Evolutionary conservation across 2,329 filamentous ascomycete species (phyloP).

Genomic region (Cladosporium sp.): DNA sequence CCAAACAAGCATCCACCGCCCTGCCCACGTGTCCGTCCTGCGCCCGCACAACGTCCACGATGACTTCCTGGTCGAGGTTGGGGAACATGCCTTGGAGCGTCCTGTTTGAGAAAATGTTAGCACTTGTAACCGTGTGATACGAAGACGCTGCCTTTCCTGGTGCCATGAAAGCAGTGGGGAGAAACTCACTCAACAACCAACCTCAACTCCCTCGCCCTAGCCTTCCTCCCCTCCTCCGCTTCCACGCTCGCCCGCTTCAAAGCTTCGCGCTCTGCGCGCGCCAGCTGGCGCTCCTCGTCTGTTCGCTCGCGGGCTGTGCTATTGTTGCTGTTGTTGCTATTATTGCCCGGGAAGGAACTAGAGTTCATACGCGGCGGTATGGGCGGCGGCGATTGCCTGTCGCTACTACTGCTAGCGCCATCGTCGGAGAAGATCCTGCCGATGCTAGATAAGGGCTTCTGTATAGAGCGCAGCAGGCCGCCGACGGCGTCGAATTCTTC

Average conservation of each 20-base stretch:
- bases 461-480: conserved; percentile 84
- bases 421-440: conserved; percentile 91
- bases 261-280: conserved; percentile 82
- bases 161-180: neutral
- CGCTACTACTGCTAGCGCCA: neutral
- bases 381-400: conserved; percentile 33
- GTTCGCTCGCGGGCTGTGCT: neutral
- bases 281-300: conserved; percentile 33
- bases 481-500: conserved; percentile 70
- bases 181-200: conserved; percentile 74
- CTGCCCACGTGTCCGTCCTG: conserved; percentile 72
- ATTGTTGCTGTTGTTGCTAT: neutral
- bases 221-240: conserved; percentile 78
- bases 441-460: conserved; percentile 85
- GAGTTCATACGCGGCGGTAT: neutral
- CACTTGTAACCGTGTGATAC: no score
- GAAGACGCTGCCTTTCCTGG: no score
- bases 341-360: neutral
- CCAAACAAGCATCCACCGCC: conserved; percentile 51
- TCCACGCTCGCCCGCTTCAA: conserved; percentile 89
- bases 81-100: conserved; percentile 96
- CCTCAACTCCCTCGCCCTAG: conserved; percentile 80
- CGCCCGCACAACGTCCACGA: conserved; percentile 93
- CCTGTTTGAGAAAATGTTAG: conserved; percentile 35
- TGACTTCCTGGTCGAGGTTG: conserved; percentile 87